Base-by-base conservation (phyloP, 169 alveolate species). In the Amoebophrya sp. region DNA sequence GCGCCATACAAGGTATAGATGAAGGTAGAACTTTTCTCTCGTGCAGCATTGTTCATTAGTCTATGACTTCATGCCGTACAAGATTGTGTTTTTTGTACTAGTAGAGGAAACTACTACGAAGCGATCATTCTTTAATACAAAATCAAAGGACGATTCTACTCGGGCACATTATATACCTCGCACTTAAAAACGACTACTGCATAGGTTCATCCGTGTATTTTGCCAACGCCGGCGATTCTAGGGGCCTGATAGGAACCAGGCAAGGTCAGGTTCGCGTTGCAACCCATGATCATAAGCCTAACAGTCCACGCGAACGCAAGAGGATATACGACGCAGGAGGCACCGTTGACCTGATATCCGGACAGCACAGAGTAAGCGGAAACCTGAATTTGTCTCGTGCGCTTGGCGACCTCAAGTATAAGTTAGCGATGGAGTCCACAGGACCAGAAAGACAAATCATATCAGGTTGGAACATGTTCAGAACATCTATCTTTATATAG, bases 1-100 rank as follows among this genome's bases (percentile, higher is more conserved):
- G 83, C 26, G 83, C 83, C 33, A 65, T 65, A 65, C 83, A 26
- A 65, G 83, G 83, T 65, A 65, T 29, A 47, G 65, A 47, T 47
- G 65, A 18, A 18, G 18, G 29, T n/a, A n/a, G n/a, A n/a, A n/a
- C n/a, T n/a, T n/a, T n/a, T n/a, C n/a, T n/a, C n/a, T n/a, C n/a
- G n/a, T n/a, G n/a, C n/a, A n/a, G n/a, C n/a, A n/a, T n/a, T n/a
- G n/a, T n/a, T n/a, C n/a, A n/a, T n/a, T n/a, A n/a, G n/a, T n/a
- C n/a, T n/a, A n/a, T n/a, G n/a, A n/a, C n/a, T n/a, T n/a, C n/a
- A n/a, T n/a, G n/a, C n/a, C n/a, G n/a, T n/a, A n/a, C n/a, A n/a
- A n/a, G n/a, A n/a, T n/a, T n/a, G n/a, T n/a, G n/a, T n/a, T n/a
- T n/a, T n/a, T n/a, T n/a, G n/a, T n/a, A n/a, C n/a, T n/a, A n/a